These are phyloP conservation scores for Clathrospora elynae DNA, from an alignment of 2,329 filamentous ascomycete species.

Conservation along the genomic window DNA sequence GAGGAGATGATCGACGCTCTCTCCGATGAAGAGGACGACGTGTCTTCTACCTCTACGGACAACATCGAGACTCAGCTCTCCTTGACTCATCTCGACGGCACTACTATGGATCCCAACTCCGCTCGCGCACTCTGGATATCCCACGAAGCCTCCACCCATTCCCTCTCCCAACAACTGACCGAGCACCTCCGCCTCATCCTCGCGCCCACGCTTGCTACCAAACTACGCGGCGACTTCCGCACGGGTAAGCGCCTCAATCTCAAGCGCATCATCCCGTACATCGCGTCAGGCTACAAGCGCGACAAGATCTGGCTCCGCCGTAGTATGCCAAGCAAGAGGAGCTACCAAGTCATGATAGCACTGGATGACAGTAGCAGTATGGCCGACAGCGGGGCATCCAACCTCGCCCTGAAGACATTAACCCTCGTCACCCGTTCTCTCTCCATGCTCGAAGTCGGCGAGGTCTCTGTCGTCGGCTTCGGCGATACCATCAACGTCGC, in stretches of 20 bases:
- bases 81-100: constrained; percentile 67
- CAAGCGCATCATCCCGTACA: constrained; percentile 99
- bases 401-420: constrained; percentile 89
- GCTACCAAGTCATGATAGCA: constrained; percentile 96
- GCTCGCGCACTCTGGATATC: constrained; percentile 80
- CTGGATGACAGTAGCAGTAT: constrained; percentile 96
- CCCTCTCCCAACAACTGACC: constrained; percentile 84
- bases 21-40: constrained; percentile 46
- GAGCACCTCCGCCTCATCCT: constrained; percentile 96
- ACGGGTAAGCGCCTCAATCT: constrained; percentile 98
- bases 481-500: constrained; percentile 82
- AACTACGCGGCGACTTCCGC: constrained; percentile 93
- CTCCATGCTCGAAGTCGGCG: constrained; percentile 90
- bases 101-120: constrained; percentile 54
- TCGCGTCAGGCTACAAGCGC: constrained; percentile 95
- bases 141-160: constrained; percentile 82
- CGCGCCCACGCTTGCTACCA: constrained; percentile 90
- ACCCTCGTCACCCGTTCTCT: constrained; percentile 87
- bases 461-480: constrained; percentile 90
- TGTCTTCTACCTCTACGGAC: constrained; percentile 41
- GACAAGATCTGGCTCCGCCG: constrained; percentile 99
- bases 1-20: constrained; percentile 47
- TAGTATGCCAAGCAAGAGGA: constrained; percentile 86
- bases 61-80: constrained; percentile 66
- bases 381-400: constrained; percentile 77